Base-by-base conservation (phyloP, 2,329 filamentous ascomycete genomes). In the Botrytis sinoallii region DNA sequence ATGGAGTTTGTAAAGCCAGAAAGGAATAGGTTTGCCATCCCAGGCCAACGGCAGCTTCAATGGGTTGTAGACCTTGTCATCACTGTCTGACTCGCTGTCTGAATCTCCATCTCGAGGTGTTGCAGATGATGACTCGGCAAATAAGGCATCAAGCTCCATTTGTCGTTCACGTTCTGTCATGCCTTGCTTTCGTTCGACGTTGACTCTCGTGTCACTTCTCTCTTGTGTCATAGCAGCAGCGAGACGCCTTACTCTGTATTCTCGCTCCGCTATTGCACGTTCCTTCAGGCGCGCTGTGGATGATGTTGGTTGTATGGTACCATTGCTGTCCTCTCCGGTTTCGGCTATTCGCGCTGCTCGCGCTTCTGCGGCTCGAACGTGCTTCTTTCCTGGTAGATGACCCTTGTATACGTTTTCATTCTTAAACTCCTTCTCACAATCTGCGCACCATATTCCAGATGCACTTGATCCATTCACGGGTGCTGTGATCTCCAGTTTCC, bases 21-120 rank as follows among this genome's bases (percentile, higher is more conserved):
- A 99, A 0, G 97, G 96, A 79, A 99, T 99, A 0, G 97, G 96
- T 81, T 99, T 99, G 78, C 97, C 96, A 78, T 99, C 96, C 97
- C 97, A 99, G 3, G 94, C 95, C 12, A 99, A 87, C 0, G 96
- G 96, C 2, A 99, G 87, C 81, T 99, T 99, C 77, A 99, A 88
- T 0, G 96, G 96, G 82, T 99, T 99, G 86, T 98, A 98, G 74
- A 98, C 93, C 81, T 91, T 95, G 77, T 97, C 94, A 57, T 90
- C 92, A 22, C 94, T 91, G 4, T 91, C 89, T 0, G 92, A 93
- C 0, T 94, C 92, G 18, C 90, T 90, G 1, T 91, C 90, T 0
- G 88, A 89, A 0, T 87, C 87, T 10, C 78, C 81, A 55, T 79
- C 77, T 79, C 83, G 73, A 78, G 82, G 77, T 74, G 82, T 81